Conservation (phyloP, 306 rosid genomes). For the Fragaria ananassa region DNA sequence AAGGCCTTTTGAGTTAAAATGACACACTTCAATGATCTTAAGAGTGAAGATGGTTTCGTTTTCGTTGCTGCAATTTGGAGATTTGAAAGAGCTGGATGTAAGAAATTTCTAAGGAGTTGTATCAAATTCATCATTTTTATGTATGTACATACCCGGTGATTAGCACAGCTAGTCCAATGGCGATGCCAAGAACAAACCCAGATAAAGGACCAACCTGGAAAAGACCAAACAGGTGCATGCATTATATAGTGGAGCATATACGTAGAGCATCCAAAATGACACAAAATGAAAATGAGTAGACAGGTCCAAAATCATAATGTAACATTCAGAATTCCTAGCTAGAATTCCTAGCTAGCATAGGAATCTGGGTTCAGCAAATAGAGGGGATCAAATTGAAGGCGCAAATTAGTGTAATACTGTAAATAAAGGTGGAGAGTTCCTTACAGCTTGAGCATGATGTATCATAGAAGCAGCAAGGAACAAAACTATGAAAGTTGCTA, state of each 20-base stretch:
- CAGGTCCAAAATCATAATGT: background rate
- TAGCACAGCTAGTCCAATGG: constrained; percentile 66
- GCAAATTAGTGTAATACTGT: background rate
- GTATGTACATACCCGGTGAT: constrained; percentile 57
- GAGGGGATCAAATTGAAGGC: background rate
- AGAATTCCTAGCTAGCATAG: background rate
- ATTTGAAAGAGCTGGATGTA: background rate
- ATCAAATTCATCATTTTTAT: background rate
- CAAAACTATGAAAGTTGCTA: constrained; percentile 74
- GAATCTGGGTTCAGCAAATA: background rate
- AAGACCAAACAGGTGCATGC: background rate
- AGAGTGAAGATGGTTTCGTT: background rate
- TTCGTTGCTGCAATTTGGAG: background rate
- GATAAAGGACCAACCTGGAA: constrained; percentile 67
- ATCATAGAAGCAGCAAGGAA: constrained; percentile 66
- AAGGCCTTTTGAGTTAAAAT: background rate
- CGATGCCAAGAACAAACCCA: constrained; percentile 72
- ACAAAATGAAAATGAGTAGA: background rate
- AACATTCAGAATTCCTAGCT: background rate
- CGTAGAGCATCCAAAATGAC: background rate
- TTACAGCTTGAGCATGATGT: constrained; percentile 52
- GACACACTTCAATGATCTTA: background rate
- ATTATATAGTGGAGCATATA: background rate
- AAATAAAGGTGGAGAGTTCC: constrained; percentile 10
- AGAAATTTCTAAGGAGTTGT: background rate